Percentiles rank a stretch among this genome's conserved stretches.
These are phyloP conservation scores for Aspergillus proliferans DNA, from an alignment of 2,329 filamentous ascomycete genomes.

Conservation along the genomic window DNA sequence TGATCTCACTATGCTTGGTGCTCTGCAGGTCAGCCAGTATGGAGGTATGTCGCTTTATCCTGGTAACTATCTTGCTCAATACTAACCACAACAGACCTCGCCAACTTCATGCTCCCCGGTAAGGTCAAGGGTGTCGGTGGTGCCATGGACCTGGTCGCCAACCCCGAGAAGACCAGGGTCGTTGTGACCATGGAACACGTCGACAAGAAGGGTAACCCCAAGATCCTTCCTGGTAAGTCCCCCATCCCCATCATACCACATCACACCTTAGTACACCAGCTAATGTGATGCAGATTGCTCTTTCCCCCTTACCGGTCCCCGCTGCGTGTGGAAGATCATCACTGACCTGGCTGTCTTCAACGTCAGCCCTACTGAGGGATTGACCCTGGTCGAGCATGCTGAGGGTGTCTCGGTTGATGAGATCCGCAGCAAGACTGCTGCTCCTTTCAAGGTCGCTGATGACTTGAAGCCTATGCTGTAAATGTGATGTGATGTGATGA, in stretches of 20 bases:
- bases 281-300: conserved; percentile 46
- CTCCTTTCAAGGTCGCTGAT: conserved; percentile 59
- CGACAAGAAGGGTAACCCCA: conserved; percentile 62
- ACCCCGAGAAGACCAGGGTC: conserved; percentile 65
- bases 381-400: conserved; percentile 59
- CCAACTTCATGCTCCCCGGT: conserved; percentile 86
- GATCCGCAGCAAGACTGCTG: conserved; percentile 64
- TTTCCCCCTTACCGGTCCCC: conserved; percentile 60
- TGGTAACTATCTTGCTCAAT: not conserved
- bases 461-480: conserved; percentile 49
- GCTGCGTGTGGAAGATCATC: conserved; percentile 63
- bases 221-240: conserved; percentile 47
- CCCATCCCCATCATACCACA: not conserved
- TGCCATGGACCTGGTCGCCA: conserved; percentile 69
- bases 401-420: conserved; percentile 65
- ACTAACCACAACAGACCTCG: conserved; percentile 52
- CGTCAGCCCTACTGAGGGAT: conserved; percentile 58
- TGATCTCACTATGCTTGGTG: conserved; percentile 76
- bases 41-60: conserved; percentile 39
- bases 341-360: conserved; percentile 68
- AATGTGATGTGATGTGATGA: conserved; percentile 2
- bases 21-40: conserved; percentile 70
- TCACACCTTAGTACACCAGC: not conserved
- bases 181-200: conserved; percentile 66
- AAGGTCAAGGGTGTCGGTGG: conserved; percentile 82